phyloP scores from a whole-genome alignment of 1,284 basidiomycete species.

The Boletus semigastroideus region DNA sequence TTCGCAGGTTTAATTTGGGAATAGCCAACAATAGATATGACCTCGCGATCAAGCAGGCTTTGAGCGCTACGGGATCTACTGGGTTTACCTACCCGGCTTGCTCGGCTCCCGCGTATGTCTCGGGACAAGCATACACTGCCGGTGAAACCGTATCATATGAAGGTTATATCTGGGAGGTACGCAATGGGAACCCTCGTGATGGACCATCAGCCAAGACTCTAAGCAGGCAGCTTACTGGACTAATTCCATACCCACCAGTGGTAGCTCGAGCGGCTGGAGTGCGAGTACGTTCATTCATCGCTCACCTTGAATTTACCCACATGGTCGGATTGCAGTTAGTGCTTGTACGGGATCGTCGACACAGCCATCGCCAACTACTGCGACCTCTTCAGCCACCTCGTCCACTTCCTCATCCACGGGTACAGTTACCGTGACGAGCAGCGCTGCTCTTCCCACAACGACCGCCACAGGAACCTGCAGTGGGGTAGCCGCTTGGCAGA shows the following conservation, averaged over 20 bases:
- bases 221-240: slow-evolving; percentile 61
- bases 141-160: slow-evolving; percentile 52
- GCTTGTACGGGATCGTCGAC: slow-evolving; percentile 38
- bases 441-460: slow-evolving; percentile 26
- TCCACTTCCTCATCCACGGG: slow-evolving; percentile 5
- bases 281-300: slow-evolving; percentile 46
- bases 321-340: slow-evolving; percentile 41
- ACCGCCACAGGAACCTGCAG: slow-evolving; percentile 42
- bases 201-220: not conserved
- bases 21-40: slow-evolving; percentile 63
- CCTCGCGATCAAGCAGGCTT: slow-evolving; percentile 58
- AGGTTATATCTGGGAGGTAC: slow-evolving; percentile 67
- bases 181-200: not conserved
- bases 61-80: slow-evolving; percentile 59
- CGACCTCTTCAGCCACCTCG: not conserved
- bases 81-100: slow-evolving; percentile 67
- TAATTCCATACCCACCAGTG: slow-evolving; percentile 46
- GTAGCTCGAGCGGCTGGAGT: slow-evolving; percentile 56
- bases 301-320: not conserved
- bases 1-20: slow-evolving; percentile 4
- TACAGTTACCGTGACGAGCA: slow-evolving; percentile 17
- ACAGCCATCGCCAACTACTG: slow-evolving; percentile 18
- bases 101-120: slow-evolving; percentile 50
- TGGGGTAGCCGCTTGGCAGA: slow-evolving; percentile 52
- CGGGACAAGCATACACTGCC: slow-evolving; percentile 51